Evolutionary conservation across 352 stramenopile species (phyloP), one percentile per base, ranked within the genome.

Genomic region (Globisporangium apiculatum): DNA sequence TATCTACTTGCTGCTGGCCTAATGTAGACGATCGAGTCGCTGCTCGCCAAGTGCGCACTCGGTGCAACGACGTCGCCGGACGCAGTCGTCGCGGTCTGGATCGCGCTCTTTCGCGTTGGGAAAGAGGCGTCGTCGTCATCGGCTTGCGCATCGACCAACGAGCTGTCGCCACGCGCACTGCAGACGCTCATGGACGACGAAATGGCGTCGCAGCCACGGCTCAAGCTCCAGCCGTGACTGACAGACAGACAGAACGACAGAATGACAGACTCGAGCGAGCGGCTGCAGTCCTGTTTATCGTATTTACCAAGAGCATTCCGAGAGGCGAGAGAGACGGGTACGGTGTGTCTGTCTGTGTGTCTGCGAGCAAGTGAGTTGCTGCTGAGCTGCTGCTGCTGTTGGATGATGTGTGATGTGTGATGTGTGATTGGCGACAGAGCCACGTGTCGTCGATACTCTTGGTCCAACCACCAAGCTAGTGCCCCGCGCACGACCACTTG

Each of bases 401-500:
- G 24, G 24, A 31, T 31, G 24, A 31, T 31, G 24, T 31, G 24
- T 31, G 24, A 31, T 31, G 24, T 31, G 24, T 31, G 24, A 3
- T n/a, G n/a, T n/a, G n/a, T n/a, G n/a, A 31, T 31, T 31, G 24
- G 24, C 24, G 24, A 31, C 24, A 31, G 24, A 31, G 24, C 2
- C 24, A 31, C 24, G 24, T 31, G 24, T 31, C 24, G 24, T 31
- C 24, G 24, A 31, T 31, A 31, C 24, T 31, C 24, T 31, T 31
- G 24, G 24, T 31, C 24, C 24, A 31, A 31, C 24, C 24, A 31
- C 24, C 24, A 31, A 31, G 24, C 62, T 64, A 89, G 58, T 91
- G 79, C 9, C 80, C 76, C 14, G 73, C 80, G 62, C 80, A 90
- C 0, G 68, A 83, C 80, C 80, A 89, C 65, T 89, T 91, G 41